Evolutionary conservation across 1,284 basidiomycete species (phyloP), one percentile per base, ranked within the genome.

Genomic region (Ganoderma multipileum): DNA sequence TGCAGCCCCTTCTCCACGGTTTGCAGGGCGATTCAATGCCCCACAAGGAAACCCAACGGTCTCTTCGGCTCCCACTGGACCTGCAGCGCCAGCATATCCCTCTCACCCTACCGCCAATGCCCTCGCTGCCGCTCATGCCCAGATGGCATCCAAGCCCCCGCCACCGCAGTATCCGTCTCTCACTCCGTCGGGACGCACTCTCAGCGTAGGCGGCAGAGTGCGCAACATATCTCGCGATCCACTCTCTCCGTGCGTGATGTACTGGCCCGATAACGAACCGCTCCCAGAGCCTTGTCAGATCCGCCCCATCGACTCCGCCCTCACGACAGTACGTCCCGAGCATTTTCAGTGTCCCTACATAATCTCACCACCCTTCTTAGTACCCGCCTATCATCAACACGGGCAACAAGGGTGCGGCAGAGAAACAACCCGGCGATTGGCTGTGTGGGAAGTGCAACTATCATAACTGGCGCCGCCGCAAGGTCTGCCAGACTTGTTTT

Each of bases 381-480:
- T 92, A 91, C 71, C 93, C 93, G 20, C 93, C 93, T 59, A 95
- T 96, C 77, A 83, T 96, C 73, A 96, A 96, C 77, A 96, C 94
- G 0, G 94, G 94, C 11, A 96, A 95, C 79, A 87, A 91, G 67
- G 94, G 94, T 33, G 95, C 95, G 4, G 95, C 95, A 65, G 86
- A 86, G 74, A 85, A 93, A 81, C 94, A 96, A 84, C 93, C 94
- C 2, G 95, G 95, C n/a, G 94, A 96, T 81, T 96, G 95, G 94
- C 85, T 94, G 68, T 96, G 95, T 80, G 83, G 86, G 68, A 92
- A 91, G 77, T 95, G 95, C 79, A 90, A 91, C 76, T 94, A 95
- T 80, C 79, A 94, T 72, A 95, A 96, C 78, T 96, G 94, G 94
- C 84, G 94, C 69, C 82, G 95, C 65, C 83, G 94, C 62, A 94